phyloP scores from a whole-genome alignment of 176 grass and related monocot genomes.

The Puya raimondii region DNA sequence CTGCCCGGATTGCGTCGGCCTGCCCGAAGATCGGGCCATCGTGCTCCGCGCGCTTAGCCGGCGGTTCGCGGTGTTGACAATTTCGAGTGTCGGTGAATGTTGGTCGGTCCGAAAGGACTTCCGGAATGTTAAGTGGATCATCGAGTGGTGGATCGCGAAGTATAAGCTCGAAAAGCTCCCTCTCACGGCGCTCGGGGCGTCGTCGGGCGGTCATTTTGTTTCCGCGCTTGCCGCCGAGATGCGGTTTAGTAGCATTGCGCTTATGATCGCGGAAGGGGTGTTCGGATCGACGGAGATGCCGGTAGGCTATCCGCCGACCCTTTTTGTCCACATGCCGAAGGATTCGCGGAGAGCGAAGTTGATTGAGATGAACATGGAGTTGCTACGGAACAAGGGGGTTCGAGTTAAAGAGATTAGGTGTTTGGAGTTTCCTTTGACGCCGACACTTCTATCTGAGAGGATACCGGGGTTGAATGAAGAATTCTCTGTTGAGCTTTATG shows the following conservation, averaged over 20 bases:
- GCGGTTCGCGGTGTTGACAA: slow-evolving; percentile 38
- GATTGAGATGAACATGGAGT: slow-evolving; percentile 42
- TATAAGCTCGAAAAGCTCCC: slow-evolving; percentile 31
- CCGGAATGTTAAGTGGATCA: slow-evolving; percentile 20
- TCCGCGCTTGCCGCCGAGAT: slow-evolving; percentile 46
- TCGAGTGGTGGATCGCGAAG: slow-evolving; percentile 28
- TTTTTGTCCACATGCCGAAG: slow-evolving; percentile 89
- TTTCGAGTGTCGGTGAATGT: slow-evolving; percentile 52
- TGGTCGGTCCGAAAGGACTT: slow-evolving; percentile 50
- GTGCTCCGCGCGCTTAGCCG: slow-evolving; percentile 32
- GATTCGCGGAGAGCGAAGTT: slow-evolving; percentile 28
- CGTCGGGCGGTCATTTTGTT: slow-evolving; percentile 60
- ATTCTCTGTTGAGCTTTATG: slow-evolving; percentile 36
- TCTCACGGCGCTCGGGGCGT: slow-evolving; percentile 38
- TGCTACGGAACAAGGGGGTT: slow-evolving; percentile 45
- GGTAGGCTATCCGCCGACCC: slow-evolving; percentile 28
- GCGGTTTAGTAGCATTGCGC: slow-evolving; percentile 38
- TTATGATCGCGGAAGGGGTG: slow-evolving; percentile 71
- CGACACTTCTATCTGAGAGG: slow-evolving; percentile 41
- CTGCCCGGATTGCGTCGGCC: slow-evolving; percentile 41
- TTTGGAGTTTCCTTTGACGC: slow-evolving; percentile 45
- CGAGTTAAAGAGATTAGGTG: slow-evolving; percentile 44
- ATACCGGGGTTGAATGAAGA: slow-evolving; percentile 30
- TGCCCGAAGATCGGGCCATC: slow-evolving; percentile 52
- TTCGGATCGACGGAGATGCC: slow-evolving; percentile 19